phyloP scores from a whole-genome alignment of 2,329 filamentous ascomycete species.

The Diaporthe sp. region DNA sequence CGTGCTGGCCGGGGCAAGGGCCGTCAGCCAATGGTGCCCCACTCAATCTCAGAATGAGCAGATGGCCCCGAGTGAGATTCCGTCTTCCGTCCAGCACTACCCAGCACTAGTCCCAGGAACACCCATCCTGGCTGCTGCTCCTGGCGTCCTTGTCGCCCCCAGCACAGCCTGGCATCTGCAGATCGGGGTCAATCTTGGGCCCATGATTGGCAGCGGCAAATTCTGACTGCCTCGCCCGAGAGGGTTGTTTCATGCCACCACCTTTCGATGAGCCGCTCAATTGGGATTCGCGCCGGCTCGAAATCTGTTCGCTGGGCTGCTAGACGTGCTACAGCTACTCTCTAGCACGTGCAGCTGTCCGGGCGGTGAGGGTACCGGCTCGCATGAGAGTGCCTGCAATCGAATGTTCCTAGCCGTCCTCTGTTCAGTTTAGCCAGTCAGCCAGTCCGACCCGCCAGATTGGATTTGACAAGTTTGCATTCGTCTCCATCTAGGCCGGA shows the following conservation, averaged over 20 bases:
- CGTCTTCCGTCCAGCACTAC: conserved; percentile 48
- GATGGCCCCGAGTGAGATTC: conserved; percentile 44
- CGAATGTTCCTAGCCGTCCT: conserved; percentile 7
- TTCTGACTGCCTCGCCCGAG: background rate
- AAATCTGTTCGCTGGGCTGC: background rate
- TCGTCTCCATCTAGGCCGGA: background rate
- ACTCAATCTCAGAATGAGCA: conserved; percentile 48
- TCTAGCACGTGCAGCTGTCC: background rate
- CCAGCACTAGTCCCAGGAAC: conserved; percentile 26
- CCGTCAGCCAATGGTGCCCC: conserved; percentile 31
- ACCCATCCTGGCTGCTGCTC: background rate
- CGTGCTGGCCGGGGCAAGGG: background rate
- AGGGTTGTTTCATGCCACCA: conserved; percentile 13
- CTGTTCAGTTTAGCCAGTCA: background rate
- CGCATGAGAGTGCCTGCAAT: conserved; percentile 4
- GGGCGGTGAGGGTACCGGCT: conserved; percentile 26
- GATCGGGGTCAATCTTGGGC: conserved; percentile 20
- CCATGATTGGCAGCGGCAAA: conserved; percentile 31
- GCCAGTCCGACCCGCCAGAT: conserved; percentile 21
- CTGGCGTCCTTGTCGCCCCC: background rate
- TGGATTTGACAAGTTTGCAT: conserved; percentile 25
- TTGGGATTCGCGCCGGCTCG: conserved; percentile 4
- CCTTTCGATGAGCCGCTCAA: conserved; percentile 29
- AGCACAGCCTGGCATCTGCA: conserved; percentile 19
- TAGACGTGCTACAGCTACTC: background rate